Evolutionary conservation across 2,329 filamentous ascomycete species (phyloP), one percentile per base, ranked within the genome.

Genomic region (Cladosporium sp.): DNA sequence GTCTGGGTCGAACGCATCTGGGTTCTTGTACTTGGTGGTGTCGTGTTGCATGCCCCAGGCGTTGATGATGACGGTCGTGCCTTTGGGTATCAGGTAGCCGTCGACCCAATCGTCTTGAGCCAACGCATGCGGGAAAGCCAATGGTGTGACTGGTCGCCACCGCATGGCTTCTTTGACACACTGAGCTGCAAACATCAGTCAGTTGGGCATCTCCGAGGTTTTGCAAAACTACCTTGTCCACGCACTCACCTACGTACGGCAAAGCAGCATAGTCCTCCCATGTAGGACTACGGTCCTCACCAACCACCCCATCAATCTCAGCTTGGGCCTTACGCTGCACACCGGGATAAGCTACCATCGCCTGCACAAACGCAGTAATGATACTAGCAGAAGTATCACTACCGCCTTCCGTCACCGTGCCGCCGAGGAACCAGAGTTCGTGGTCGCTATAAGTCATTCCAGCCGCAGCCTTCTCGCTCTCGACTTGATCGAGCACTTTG

Each of bases 11-110:
- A 78, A 80, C 1, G 26, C 60, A 8, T 73, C 71, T 4, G 77
- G 72, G 11, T 76, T 64, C 2, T 51, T 36, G 59, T 71, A 74
- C 2, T 65, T 66, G n/a, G 54, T 36, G 1, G 77, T 73, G 67
- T 81, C 77, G 58, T 75, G 78, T 52, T 80, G 78, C 62, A 81
- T 78, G 0, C 77, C 74, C 78, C 78, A 81, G 0, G 75, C 74
- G 54, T 80, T 79, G n/a, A 79, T 67, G 14, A 73, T 71, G n/a
- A 75, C 65, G 7, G 68, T 64, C 0, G 78, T 74, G 1, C 75
- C 77, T 62, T 78, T 78, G 0, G 79, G 79, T 14, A 81, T 76
- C n/a, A 64, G 70, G 44, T 74, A 78, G 3, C 78, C 78, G 61
- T 71, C 69, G 44, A 74, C 67, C 61, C 68, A 69, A 52, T 75